Evolutionary conservation across 2,329 filamentous ascomycete species (phyloP).

Genomic region (Diatrype stigma): DNA sequence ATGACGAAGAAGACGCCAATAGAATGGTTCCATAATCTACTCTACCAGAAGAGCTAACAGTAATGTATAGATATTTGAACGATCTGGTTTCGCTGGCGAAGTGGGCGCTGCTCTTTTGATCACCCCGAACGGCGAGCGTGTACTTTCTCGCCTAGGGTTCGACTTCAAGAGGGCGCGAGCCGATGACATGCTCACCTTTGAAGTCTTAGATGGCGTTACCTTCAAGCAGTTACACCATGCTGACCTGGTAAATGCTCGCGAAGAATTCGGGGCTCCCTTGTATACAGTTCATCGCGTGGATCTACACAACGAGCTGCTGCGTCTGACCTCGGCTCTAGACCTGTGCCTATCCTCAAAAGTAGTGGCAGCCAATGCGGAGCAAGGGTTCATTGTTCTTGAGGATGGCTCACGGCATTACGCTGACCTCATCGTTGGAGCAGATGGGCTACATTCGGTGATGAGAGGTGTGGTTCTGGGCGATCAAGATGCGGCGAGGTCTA

Average conservation of each 20-base stretch:
- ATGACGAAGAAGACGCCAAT: not conserved
- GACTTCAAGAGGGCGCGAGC: slow-evolving; percentile 20
- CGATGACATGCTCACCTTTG: slow-evolving; percentile 14
- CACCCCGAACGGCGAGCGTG: slow-evolving; percentile 22
- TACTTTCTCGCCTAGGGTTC: slow-evolving; percentile 23
- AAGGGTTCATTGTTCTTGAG: slow-evolving; percentile 11
- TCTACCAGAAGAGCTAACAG: not conserved
- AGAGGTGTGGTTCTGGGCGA: slow-evolving; percentile 13
- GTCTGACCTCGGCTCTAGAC: slow-evolving; percentile 12
- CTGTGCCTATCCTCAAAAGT: slow-evolving; percentile 19
- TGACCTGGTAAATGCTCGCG: slow-evolving; percentile 13
- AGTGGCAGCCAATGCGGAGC: slow-evolving; percentile 12
- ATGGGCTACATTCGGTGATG: slow-evolving; percentile 21
- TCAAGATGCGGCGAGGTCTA: slow-evolving; percentile 11
- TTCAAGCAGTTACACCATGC: slow-evolving; percentile 11
- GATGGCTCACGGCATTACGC: slow-evolving; percentile 17
- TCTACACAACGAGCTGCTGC: slow-evolving; percentile 22
- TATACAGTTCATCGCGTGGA: slow-evolving; percentile 25
- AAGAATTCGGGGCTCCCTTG: slow-evolving; percentile 19
- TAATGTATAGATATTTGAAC: slow-evolving; percentile 22
- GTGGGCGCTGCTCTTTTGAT: slow-evolving; percentile 26
- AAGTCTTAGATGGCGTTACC: slow-evolving; percentile 17
- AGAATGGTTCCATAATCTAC: not conserved
- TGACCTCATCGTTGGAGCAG: slow-evolving; percentile 28
- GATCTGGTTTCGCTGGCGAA: slow-evolving; percentile 24